Base-by-base conservation (phyloP, 352 stramenopile species). In the Globisporangium nunn region DNA sequence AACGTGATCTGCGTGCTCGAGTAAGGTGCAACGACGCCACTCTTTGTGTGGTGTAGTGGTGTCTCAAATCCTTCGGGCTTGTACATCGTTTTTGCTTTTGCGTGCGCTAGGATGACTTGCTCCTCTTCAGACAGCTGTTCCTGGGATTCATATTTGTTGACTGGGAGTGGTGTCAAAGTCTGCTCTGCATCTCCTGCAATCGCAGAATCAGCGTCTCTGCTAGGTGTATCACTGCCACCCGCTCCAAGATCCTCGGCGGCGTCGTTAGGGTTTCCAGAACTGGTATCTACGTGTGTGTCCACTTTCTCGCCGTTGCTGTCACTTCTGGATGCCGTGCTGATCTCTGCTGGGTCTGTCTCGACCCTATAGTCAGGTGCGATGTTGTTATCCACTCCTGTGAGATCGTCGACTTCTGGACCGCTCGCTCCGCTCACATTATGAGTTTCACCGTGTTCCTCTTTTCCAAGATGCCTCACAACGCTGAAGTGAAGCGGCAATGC, bases 401-500 rank as follows among this genome's bases (percentile, higher is more conserved):
- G 11, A 53, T 52, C 58, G 43, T 63, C 50, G 18, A 63, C 35
- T 46, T 52, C 58, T 18, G 58, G 58, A 33, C 45, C 45, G 50
- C 29, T 35, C 2, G 33, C 23, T 11, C 14, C n/a, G n/a, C n/a
- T 50, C 45, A 50, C 45, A 12, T 10, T 14, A 6, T 41, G 6
- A 5, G 28, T 0, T 46, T 29, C 30, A 5, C n/a, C 17, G 8
- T 17, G 18, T n/a, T 40, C 15, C 8, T 39, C 43, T 2, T 52
- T 35, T 6, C 40, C 12, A 14, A 44, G 11, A 0, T 10, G 6
- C 6, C 12, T 40, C 3, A 55, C 57, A 23, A 91, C 54, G 4
- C 53, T 58, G 52, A 78, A 91, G n/a, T 70, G 62, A 0, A 90
- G 62, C 0, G 78, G 71, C 7, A 96, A 58, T 8, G 88, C 87